Evolutionary conservation across 2,329 filamentous ascomycete genomes (phyloP), one percentile per base, ranked within the genome.

Genomic region (Bipolaris oryzae): DNA sequence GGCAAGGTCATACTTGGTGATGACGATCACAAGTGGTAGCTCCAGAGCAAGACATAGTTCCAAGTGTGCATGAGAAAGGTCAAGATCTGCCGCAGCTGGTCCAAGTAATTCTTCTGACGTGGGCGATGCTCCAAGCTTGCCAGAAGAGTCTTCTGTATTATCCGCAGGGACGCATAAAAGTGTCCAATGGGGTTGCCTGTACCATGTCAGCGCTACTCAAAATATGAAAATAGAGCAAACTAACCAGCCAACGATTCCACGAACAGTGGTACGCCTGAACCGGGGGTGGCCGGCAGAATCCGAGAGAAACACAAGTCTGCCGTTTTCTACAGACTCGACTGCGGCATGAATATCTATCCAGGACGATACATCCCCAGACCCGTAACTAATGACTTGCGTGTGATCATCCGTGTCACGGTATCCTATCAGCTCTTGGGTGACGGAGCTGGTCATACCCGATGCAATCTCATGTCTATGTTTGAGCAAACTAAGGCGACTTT

Each of bases 331-430:
- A 39, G 87, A 78, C 58, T 88, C 86, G 0, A 91, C 86, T 46
- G 87, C 85, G 35, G 90, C 88, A 74, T 99, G 95, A 50, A 98
- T 95, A 72, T 97, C 94, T 50, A 91, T 88, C 95, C 95, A 99
- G 0, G 92, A 93, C 56, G 92, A 90, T 44, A 97, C 88, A 71
- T 96, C 92, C 13, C 88, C 88, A 57, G 89, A 89, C 3, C 90
- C 88, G 73, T 96, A 98, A 73, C 96, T 98, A 69, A 96, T 81
- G 37, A 95, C 79, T 16, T 81, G 74, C 15, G 66, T 68, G 1
- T 62, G 58, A 15, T 57, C 55, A 11, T 53, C 50, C 7, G 54
- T 34, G 46, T 80, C 76, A 21, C 69, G 72, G 73, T 98, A 99
- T 7, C 95, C 95, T 60, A 99, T 85, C 9, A 99, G 82, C 74